phyloP scores from a whole-genome alignment of 1,284 basidiomycete species.

The Ustilago curta region DNA sequence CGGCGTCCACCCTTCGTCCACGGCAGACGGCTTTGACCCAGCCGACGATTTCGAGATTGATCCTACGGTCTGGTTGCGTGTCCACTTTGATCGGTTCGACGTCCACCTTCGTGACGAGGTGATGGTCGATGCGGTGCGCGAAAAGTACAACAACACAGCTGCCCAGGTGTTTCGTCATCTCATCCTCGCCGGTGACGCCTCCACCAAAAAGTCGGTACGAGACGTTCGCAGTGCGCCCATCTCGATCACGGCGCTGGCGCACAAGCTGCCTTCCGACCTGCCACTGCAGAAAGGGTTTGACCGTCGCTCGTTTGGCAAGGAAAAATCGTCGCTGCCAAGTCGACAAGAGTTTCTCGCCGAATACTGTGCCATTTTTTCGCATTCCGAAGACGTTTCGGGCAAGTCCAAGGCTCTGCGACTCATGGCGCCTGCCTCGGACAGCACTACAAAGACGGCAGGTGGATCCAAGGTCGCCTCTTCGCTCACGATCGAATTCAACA shows the following conservation, averaged over 20 bases:
- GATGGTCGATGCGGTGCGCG: constrained; percentile 54
- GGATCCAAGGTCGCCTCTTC: constrained; percentile 49
- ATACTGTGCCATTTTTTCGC: constrained; percentile 80
- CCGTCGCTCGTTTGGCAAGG: constrained; percentile 47
- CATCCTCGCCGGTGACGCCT: constrained; percentile 69
- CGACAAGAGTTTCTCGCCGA: constrained; percentile 69
- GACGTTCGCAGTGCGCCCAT: constrained; percentile 52
- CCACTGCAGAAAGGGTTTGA: constrained; percentile 73
- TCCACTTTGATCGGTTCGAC: constrained; percentile 90
- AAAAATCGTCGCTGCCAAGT: constrained; percentile 41
- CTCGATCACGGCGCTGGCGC: constrained; percentile 59
- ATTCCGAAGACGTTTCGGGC: constrained; percentile 82
- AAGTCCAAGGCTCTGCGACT: constrained; percentile 74
- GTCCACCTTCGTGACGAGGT: constrained; percentile 84
- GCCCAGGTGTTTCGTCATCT: constrained; percentile 65
- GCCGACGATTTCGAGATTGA: constrained; percentile 54
- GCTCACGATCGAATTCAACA: constrained; percentile 83
- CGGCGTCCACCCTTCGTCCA: constrained; percentile 18
- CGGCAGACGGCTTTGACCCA: constrained; percentile 36
- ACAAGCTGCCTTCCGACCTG: constrained; percentile 69
- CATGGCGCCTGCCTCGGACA: constrained; percentile 59
- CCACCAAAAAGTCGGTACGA: constrained; percentile 71
- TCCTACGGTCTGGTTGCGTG: constrained; percentile 77
- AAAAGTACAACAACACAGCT: constrained; percentile 61
- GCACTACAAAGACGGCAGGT: constrained; percentile 53